Percentiles rank a stretch among this genome's conserved stretches.
Evolutionary conservation across 75 land plant species (phyloP).

Genomic region (Ceratopteris richardii): DNA sequence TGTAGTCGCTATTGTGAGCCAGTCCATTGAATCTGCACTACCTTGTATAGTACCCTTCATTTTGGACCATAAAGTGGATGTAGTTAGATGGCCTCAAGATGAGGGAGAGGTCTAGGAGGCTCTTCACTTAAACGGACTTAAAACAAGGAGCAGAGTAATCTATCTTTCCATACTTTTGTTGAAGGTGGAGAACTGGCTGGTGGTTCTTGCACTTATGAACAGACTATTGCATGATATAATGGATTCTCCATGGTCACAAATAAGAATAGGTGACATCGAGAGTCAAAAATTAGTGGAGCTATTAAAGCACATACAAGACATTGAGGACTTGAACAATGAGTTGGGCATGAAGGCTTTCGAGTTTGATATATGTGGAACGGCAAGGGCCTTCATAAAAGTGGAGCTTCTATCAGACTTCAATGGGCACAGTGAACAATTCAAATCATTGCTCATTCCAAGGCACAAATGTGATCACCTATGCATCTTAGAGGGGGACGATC

Average conservation of each 20-base stretch:
- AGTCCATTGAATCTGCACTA: slow-evolving; percentile 2
- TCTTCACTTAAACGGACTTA: slow-evolving; percentile 5
- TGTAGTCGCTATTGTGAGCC: slow-evolving; percentile 4
- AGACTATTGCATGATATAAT: slow-evolving; percentile 6
- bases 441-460: no score
- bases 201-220: slow-evolving; percentile 12
- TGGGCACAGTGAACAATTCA: no score
- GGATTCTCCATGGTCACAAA: not conserved
- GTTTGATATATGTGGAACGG: slow-evolving; percentile 5
- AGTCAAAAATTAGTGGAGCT: not conserved
- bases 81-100: slow-evolving; percentile 22
- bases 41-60: slow-evolving; percentile 6
- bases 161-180: slow-evolving; percentile 11
- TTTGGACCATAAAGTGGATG: not conserved
- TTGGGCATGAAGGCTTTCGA: slow-evolving; percentile 11
- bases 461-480: no score
- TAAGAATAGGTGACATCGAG: no score
- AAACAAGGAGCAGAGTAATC: slow-evolving; percentile 4
- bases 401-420: no score
- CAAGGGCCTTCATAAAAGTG: no score
- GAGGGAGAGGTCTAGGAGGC: slow-evolving; percentile 22
- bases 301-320: slow-evolving; percentile 4
- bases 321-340: slow-evolving; percentile 10
- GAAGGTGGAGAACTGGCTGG: slow-evolving; percentile 12
- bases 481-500: no score